Conservation (phyloP, 1,284 basidiomycete species). For the Pyrrhoderma lamaoense region DNA sequence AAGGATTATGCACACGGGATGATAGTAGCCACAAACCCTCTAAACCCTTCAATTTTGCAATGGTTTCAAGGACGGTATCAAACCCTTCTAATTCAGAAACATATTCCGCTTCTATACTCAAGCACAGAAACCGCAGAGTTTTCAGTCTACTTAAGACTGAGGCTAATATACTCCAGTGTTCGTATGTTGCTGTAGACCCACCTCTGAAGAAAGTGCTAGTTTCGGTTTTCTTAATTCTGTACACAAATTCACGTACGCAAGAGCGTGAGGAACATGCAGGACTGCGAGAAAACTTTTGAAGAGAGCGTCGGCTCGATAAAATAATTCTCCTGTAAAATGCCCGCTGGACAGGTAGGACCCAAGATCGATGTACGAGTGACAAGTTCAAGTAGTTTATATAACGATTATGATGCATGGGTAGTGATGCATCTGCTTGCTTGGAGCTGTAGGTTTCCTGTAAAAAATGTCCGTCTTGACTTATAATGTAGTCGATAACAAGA, state of each 20-base stretch:
- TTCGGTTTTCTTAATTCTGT: constrained; percentile 6
- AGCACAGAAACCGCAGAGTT: constrained; percentile 8
- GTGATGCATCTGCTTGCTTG: too few species aligned
- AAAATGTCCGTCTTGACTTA: constrained; percentile 5
- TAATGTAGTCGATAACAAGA: constrained; percentile 6
- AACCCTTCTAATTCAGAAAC: constrained; percentile 7
- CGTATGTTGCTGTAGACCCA: background rate
- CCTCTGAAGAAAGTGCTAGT: constrained; percentile 7
- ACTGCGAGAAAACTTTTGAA: constrained; percentile 4
- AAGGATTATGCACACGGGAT: constrained; percentile 5
- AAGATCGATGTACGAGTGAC: constrained; percentile 11
- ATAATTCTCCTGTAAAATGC: constrained; percentile 6
- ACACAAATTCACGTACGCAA: constrained; percentile 10
- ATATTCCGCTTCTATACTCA: constrained; percentile 7
- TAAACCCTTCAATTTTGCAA: constrained; percentile 1
- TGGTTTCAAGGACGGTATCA: constrained; percentile 4
- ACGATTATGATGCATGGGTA: background rate
- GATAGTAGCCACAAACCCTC: constrained; percentile 10
- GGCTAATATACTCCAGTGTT: constrained; percentile 11
- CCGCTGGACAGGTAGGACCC: constrained; percentile 7
- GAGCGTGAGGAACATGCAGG: background rate
- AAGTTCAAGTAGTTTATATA: background rate
- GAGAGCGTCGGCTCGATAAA: background rate
- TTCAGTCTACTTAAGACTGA: constrained; percentile 4
- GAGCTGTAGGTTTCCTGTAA: background rate